Conservation (phyloP, 306 rosid species). For the Sindora glabra region DNA sequence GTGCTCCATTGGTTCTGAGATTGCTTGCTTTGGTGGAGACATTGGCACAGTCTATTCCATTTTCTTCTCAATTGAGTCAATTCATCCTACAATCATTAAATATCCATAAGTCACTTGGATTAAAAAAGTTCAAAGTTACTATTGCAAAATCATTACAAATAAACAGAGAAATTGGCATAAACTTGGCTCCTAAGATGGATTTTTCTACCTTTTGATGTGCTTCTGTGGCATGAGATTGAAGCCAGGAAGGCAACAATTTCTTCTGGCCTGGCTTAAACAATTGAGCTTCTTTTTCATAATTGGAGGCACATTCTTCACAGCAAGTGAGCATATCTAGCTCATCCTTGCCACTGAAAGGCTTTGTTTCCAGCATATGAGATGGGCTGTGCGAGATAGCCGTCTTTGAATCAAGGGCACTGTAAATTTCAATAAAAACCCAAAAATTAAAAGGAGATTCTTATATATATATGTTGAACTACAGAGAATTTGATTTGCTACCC, state of each 20-base stretch:
- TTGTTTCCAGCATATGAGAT: slow-evolving; percentile 36
- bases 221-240: slow-evolving; percentile 61
- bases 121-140: not conserved
- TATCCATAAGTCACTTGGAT: slow-evolving; percentile 1
- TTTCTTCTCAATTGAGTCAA: slow-evolving; percentile 48
- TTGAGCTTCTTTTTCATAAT: slow-evolving; percentile 70
- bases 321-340: slow-evolving; percentile 43
- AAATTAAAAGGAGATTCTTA: too few relatives aligned
- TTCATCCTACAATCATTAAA: slow-evolving; percentile 43
- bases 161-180: not conserved
- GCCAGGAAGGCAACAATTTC: slow-evolving; percentile 80
- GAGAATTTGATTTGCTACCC: too few relatives aligned
- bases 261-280: slow-evolving; percentile 54
- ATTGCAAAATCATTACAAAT: not conserved
- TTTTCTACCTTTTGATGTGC: slow-evolving; percentile 67
- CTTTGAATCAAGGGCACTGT: slow-evolving; percentile 65
- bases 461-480: too few relatives aligned
- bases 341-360: slow-evolving; percentile 44
- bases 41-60: slow-evolving; percentile 66
- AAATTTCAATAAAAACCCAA: slow-evolving; percentile 12
- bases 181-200: too few relatives aligned
- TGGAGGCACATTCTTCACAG: slow-evolving; percentile 69
- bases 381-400: slow-evolving; percentile 29
- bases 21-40: slow-evolving; percentile 59
- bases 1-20: slow-evolving; percentile 34